Conservation (phyloP, 306 rosid genomes). For the Citrullus mucosospermus region DNA sequence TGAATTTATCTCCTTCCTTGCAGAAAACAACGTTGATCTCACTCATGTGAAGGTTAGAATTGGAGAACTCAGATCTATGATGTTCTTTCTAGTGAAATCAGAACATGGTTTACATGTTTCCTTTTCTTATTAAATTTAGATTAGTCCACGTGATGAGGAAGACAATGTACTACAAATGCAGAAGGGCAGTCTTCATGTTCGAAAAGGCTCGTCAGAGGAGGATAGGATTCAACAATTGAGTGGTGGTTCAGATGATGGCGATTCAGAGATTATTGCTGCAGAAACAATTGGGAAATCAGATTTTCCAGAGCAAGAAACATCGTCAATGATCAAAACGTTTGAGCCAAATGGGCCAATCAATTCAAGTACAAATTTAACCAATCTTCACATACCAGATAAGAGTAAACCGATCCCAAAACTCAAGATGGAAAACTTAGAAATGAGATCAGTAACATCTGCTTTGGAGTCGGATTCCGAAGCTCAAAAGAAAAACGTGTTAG, state of each 20-base stretch:
- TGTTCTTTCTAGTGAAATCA: not conserved
- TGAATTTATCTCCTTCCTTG: conserved; percentile 26
- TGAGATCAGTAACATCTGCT: conserved; percentile 3
- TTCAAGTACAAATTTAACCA: conserved; percentile 24
- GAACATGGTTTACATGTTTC: not conserved
- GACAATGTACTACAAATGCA: conserved; percentile 22
- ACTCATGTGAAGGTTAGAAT: conserved; percentile 21
- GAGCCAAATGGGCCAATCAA: conserved; percentile 16
- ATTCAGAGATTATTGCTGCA: conserved; percentile 20
- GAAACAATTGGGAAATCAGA: conserved; percentile 15
- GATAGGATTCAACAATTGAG: conserved; percentile 30
- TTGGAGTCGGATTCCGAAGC: conserved; percentile 15
- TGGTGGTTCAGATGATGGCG: conserved; percentile 18
- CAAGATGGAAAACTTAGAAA: conserved; percentile 25
- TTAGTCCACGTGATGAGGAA: conserved; percentile 56
- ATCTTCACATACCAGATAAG: conserved; percentile 44
- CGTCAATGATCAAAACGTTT: conserved; percentile 16
- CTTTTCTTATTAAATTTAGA: conserved; percentile 34
- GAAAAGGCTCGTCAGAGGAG: conserved; percentile 73
- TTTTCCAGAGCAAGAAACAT: conserved; percentile 9
- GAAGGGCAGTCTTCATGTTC: conserved; percentile 44
- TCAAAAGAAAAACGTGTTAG: conserved; percentile 13
- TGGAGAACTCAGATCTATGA: not conserved
- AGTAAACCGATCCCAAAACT: conserved; percentile 15
- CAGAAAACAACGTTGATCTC: conserved; percentile 19